Evolutionary conservation across 495 filamentous ascomycete genomes (phyloP).

Genomic region (Neurospora cerealis): DNA sequence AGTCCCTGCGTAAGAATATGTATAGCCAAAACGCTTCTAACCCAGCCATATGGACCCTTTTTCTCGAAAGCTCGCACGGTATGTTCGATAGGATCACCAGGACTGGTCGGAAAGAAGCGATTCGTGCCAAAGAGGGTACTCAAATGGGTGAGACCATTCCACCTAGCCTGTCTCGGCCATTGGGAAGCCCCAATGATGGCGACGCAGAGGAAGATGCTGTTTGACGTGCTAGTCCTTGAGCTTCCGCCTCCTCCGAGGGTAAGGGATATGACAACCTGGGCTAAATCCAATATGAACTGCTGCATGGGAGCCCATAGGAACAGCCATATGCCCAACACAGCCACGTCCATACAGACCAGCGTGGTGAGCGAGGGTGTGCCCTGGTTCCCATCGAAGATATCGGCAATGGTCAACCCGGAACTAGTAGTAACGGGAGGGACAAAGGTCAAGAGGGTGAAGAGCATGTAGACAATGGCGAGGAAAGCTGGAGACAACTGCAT

Average conservation of each 20-base stretch:
- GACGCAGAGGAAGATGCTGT: slow-evolving; percentile 67
- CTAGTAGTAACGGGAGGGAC: slow-evolving; percentile 64
- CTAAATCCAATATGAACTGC: slow-evolving; percentile 83
- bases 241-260: slow-evolving; percentile 82
- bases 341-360: slow-evolving; percentile 68
- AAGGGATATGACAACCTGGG: slow-evolving; percentile 90
- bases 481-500: slow-evolving; percentile 91
- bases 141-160: slow-evolving; percentile 32
- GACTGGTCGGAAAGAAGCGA: slow-evolving; percentile 27
- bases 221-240: slow-evolving; percentile 61
- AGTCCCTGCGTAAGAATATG: slow-evolving; percentile 83
- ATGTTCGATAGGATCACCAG: slow-evolving; percentile 33
- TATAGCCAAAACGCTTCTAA: slow-evolving; percentile 59
- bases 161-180: slow-evolving; percentile 46
- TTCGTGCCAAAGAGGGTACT: slow-evolving; percentile 31
- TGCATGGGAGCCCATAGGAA: slow-evolving; percentile 84
- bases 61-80: slow-evolving; percentile 33
- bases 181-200: slow-evolving; percentile 68
- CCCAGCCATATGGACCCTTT: slow-evolving; percentile 41
- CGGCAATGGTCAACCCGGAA: slow-evolving; percentile 40
- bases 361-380: slow-evolving; percentile 67
- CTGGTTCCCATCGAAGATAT: slow-evolving; percentile 42
- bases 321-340: slow-evolving; percentile 78
- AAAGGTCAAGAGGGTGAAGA: slow-evolving; percentile 91
- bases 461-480: slow-evolving; percentile 79